Evolutionary conservation across 345 rosid species (phyloP).

Genomic region (Rhizophora mangle): DNA sequence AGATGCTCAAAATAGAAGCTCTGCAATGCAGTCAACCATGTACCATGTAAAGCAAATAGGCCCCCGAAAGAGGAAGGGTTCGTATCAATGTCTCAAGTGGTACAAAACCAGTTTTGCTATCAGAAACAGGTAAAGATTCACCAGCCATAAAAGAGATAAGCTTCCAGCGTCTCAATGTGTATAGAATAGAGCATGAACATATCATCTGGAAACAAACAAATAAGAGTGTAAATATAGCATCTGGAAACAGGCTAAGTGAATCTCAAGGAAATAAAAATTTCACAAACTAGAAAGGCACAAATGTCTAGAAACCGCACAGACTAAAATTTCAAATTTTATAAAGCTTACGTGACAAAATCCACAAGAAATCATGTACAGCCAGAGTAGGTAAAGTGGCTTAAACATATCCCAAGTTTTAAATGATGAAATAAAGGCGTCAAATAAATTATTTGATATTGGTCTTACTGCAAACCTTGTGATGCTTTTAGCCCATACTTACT

Average conservation of each 20-base stretch:
- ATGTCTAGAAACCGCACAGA: background rate
- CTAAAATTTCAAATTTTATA: background rate
- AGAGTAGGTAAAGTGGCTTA: background rate
- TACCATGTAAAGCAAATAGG: conserved; percentile 98
- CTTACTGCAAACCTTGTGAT: background rate
- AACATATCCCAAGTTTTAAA: background rate
- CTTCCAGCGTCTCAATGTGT: conserved; percentile 60
- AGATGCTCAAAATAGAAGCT: background rate
- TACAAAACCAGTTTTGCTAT: conserved; percentile 47
- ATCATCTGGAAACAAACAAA: conserved; percentile 51
- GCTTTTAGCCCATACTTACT: background rate
- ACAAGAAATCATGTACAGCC: background rate
- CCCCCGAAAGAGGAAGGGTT: conserved; percentile 67
- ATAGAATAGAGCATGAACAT: conserved; percentile 73
- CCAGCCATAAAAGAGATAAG: conserved; percentile 56
- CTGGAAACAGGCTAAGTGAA: conserved; percentile 2
- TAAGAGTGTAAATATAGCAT: background rate
- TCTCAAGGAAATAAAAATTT: background rate
- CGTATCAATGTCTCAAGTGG: conserved; percentile 62
- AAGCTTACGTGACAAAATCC: background rate
- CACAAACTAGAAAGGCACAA: background rate
- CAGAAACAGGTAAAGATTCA: conserved; percentile 53
- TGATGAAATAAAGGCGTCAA: background rate
- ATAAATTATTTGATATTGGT: background rate
- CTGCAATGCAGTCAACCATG: conserved; percentile 10